A percentile compares a stretch with the other conserved stretches of the same genome.
These are phyloP conservation scores for Termitomyces sp. DNA, from an alignment of 768 basidiomycete genomes.

Conservation along the genomic window DNA sequence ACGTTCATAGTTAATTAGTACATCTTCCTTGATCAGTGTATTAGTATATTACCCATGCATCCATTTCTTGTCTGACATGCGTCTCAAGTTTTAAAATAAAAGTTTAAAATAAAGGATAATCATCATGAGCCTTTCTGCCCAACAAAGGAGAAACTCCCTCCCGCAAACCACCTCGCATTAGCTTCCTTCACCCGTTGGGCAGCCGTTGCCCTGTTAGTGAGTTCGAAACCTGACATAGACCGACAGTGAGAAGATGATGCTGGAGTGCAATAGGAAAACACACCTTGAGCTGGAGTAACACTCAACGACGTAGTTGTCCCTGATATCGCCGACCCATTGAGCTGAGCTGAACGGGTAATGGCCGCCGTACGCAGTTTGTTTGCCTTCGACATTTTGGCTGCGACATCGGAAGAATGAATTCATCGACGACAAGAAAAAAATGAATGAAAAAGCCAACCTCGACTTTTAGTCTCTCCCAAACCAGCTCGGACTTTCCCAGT, in stretches of 20 bases:
- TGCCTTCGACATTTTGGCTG: conserved; percentile 94
- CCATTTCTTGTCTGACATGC: background rate
- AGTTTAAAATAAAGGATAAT: background rate
- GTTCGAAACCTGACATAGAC: conserved; percentile 82
- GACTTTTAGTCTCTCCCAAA: conserved; percentile 84
- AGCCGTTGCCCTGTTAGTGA: conserved; percentile 87
- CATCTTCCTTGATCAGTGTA: conserved; percentile 23
- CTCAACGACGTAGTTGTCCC: conserved; percentile 90
- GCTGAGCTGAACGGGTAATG: conserved; percentile 73
- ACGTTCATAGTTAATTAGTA: conserved; percentile 5
- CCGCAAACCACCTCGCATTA: conserved; percentile 95
- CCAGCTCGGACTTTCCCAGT: conserved; percentile 90
- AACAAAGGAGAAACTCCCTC: conserved; percentile 77
- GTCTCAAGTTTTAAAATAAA: background rate
- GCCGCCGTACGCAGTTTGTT: conserved; percentile 89
- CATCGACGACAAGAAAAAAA: background rate
- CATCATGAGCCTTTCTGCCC: conserved; percentile 42
- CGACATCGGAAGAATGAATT: background rate
- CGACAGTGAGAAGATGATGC: conserved; percentile 14
- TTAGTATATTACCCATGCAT: conserved; percentile 28
- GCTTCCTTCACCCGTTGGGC: conserved; percentile 91
- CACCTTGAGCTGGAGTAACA: conserved; percentile 95
- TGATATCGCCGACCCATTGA: conserved; percentile 45
- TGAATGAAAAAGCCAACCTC: conserved; percentile 51
- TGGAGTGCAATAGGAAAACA: conserved; percentile 10